Percentiles rank a stretch among this genome's conserved stretches.
These are phyloP conservation scores for Inonotus obliquus DNA, from an alignment of 1,284 basidiomycete species.

Conservation along the genomic window DNA sequence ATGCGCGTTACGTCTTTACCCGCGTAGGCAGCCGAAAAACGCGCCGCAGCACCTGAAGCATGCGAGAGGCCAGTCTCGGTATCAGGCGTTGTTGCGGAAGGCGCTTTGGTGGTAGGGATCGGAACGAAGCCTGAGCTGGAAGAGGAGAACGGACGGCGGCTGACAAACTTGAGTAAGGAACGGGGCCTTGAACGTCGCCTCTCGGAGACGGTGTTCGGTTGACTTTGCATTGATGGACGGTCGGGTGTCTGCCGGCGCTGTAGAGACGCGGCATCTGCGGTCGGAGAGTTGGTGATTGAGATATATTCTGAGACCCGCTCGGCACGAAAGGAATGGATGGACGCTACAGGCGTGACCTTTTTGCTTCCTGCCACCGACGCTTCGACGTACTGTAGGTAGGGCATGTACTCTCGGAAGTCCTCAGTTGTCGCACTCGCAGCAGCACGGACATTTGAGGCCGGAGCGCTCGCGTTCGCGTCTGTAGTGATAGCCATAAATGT, in stretches of 20 bases:
- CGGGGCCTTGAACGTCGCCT: conserved; percentile 10
- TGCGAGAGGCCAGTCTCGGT: conserved; percentile 11
- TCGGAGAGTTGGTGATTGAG: not conserved
- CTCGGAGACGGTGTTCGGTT: conserved; percentile 1
- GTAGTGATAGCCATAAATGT: conserved; percentile 19
- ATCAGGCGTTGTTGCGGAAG: conserved; percentile 4
- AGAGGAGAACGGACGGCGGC: conserved; percentile 19
- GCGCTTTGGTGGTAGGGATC: conserved; percentile 9
- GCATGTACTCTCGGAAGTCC: conserved; percentile 17
- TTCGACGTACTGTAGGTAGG: conserved; percentile 16
- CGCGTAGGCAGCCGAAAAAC: conserved; percentile 17
- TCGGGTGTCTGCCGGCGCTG: conserved; percentile 14
- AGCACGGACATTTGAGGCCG: not conserved
- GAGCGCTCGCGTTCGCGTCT: conserved; percentile 5
- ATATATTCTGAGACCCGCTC: not conserved
- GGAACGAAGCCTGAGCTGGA: conserved; percentile 16
- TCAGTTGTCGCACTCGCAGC: conserved; percentile 13
- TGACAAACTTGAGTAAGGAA: conserved; percentile 18
- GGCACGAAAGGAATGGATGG: conserved; percentile 16
- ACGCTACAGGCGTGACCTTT: not conserved
- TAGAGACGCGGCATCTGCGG: conserved; percentile 2
- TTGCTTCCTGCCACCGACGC: conserved; percentile 10
- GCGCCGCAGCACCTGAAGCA: conserved; percentile 11
- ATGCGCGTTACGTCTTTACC: conserved; percentile 11
- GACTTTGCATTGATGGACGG: not conserved